These are phyloP conservation scores for Ceratocystis alfenasii DNA, from an alignment of 2,329 filamentous ascomycete genomes.

Conservation along the genomic window DNA sequence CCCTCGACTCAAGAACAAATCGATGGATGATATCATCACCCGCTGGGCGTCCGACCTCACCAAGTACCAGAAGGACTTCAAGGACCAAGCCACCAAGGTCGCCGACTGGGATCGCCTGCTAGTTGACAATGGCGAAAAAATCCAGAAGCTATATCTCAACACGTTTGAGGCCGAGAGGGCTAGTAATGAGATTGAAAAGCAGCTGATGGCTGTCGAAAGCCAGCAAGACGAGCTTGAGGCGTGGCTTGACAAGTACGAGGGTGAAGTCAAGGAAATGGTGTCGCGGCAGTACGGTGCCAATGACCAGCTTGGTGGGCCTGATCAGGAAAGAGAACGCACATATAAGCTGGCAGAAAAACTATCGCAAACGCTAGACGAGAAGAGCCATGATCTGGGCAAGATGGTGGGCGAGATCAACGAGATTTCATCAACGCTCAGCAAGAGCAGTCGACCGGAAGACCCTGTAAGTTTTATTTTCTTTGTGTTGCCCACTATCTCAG, in stretches of 20 bases:
- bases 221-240: conserved; percentile 82
- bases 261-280: conserved; percentile 81
- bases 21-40: conserved; percentile 97
- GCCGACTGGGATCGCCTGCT: conserved; percentile 84
- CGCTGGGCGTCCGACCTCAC: conserved; percentile 90
- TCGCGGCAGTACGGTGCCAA: conserved; percentile 62
- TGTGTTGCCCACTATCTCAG: too few species aligned
- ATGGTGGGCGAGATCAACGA: conserved; percentile 99
- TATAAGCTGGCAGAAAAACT: conserved; percentile 94
- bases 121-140: conserved; percentile 89
- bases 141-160: conserved; percentile 80
- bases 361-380: conserved; percentile 79
- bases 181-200: conserved; percentile 85
- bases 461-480: conserved; percentile 48
- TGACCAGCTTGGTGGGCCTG: conserved; percentile 71
- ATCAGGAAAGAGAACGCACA: conserved; percentile 89
- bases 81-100: conserved; percentile 75
- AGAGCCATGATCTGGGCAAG: conserved; percentile 80
- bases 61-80: conserved; percentile 95
- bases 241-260: conserved; percentile 85
- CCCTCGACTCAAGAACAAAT: conserved; percentile 91
- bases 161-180: conserved; percentile 91
- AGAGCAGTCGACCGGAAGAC: conserved; percentile 77
- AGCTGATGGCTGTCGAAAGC: conserved; percentile 76
- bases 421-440: conserved; percentile 78